A percentile compares a stretch with the other conserved stretches of the same genome.
These are phyloP conservation scores for Parsonsia alboflavescens DNA, from an alignment of 257 asterid species.

Conservation along the genomic window DNA sequence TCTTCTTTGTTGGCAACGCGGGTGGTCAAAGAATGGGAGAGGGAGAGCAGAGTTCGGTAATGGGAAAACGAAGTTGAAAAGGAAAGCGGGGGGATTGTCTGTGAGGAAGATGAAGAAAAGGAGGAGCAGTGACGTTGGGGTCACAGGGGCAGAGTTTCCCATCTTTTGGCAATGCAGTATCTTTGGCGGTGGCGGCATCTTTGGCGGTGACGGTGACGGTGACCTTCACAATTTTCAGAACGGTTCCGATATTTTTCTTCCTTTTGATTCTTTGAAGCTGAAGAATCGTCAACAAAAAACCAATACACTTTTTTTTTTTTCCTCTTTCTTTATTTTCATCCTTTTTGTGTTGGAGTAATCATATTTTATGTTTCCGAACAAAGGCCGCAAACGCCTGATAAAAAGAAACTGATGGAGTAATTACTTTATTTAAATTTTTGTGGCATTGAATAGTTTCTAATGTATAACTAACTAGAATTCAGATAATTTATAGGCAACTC, in stretches of 20 bases:
- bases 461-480: background rate
- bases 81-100: conserved; percentile 17
- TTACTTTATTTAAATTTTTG: too few species aligned
- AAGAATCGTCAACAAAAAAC: too few species aligned
- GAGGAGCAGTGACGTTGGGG: conserved; percentile 24
- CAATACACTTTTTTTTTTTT: too few species aligned
- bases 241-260: too few species aligned
- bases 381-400: too few species aligned
- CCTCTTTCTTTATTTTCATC: too few species aligned
- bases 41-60: conserved; percentile 51
- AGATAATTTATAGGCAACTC: background rate
- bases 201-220: too few species aligned
- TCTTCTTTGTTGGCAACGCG: conserved; percentile 75
- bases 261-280: too few species aligned
- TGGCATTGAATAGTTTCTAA: background rate
- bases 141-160: conserved; percentile 11
- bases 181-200: background rate
- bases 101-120: conserved; percentile 32
- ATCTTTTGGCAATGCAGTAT: background rate
- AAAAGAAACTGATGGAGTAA: too few species aligned
- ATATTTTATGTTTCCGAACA: too few species aligned
- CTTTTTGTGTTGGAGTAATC: too few species aligned
- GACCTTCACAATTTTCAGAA: too few species aligned
- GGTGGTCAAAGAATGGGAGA: conserved; percentile 63
- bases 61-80: conserved; percentile 36